These are phyloP conservation scores for Endotrypanum monterogeii DNA, from an alignment of 208 protist species.

Conservation along the genomic window DNA sequence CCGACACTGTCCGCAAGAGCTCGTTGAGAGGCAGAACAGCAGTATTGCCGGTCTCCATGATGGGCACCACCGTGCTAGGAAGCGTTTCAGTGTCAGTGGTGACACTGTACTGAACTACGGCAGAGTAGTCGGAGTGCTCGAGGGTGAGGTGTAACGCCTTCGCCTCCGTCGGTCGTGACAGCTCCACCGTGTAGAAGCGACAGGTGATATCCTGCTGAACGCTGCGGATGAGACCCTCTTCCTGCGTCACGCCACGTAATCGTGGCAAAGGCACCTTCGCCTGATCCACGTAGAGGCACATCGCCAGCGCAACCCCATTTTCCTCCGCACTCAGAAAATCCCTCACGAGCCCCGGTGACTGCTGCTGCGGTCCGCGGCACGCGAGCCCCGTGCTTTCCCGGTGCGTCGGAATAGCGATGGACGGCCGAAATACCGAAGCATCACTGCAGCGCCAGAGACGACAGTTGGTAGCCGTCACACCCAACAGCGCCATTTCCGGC, in stretches of 20 bases:
- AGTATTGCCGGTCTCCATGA: constrained; percentile 18
- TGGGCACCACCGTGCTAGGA: constrained; percentile 14
- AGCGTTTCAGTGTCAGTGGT: constrained; percentile 22
- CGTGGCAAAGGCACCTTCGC: constrained; percentile 27
- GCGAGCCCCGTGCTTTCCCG: constrained; percentile 14
- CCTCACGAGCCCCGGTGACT: constrained; percentile 15
- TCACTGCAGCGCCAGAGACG: constrained; percentile 55
- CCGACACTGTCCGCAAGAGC: constrained; percentile 17
- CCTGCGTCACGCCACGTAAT: constrained; percentile 19
- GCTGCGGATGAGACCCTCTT: constrained; percentile 20
- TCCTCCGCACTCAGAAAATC: constrained; percentile 36
- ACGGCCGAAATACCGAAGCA: constrained; percentile 28
- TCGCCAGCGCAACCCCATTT: constrained; percentile 22
- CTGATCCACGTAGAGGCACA: constrained; percentile 61
- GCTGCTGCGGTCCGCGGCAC: not conserved
- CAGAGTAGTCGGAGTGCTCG: constrained; percentile 25
- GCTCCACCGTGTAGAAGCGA: constrained; percentile 27
- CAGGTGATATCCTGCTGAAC: constrained; percentile 8
- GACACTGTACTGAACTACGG: constrained; percentile 25
- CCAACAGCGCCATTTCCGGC: constrained; percentile 23
- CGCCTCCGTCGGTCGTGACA: constrained; percentile 21
- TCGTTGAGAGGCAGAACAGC: constrained; percentile 23
- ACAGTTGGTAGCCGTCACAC: constrained; percentile 35
- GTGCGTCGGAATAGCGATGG: constrained; percentile 39
- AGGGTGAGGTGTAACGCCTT: constrained; percentile 20